phyloP scores from a whole-genome alignment of 2,329 filamentous ascomycete species.

The Colletotrichum caudatum region DNA sequence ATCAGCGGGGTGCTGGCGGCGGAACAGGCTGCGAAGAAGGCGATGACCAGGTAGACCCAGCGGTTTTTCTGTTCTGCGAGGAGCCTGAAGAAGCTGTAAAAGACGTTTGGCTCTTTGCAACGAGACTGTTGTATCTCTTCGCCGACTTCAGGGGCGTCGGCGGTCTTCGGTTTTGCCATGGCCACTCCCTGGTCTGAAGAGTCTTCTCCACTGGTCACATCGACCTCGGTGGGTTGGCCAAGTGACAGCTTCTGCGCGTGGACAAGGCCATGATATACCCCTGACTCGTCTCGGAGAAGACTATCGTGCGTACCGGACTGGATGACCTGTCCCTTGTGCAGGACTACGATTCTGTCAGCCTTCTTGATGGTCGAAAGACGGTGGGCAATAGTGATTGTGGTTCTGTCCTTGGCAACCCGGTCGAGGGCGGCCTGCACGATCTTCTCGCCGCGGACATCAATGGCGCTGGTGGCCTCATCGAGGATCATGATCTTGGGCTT shows the following conservation, averaged over 20 bases:
- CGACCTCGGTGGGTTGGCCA: slow-evolving; percentile 55
- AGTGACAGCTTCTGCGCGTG: slow-evolving; percentile 70
- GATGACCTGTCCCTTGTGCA: slow-evolving; percentile 76
- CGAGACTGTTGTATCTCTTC: slow-evolving; percentile 47
- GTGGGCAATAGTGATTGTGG: slow-evolving; percentile 81
- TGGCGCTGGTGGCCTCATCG: slow-evolving; percentile 81
- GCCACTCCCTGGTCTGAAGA: slow-evolving; percentile 53
- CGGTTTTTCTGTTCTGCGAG: slow-evolving; percentile 66
- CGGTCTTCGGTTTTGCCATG: slow-evolving; percentile 58
- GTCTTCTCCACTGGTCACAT: slow-evolving; percentile 51
- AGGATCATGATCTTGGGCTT: slow-evolving; percentile 78
- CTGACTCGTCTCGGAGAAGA: slow-evolving; percentile 69
- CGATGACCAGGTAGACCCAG: slow-evolving; percentile 63
- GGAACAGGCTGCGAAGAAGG: slow-evolving; percentile 59
- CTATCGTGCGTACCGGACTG: slow-evolving; percentile 83
- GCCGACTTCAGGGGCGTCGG: slow-evolving; percentile 51
- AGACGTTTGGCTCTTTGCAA: slow-evolving; percentile 57
- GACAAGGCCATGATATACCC: slow-evolving; percentile 78
- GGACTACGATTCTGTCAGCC: slow-evolving; percentile 82
- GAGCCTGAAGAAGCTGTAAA: slow-evolving; percentile 67
- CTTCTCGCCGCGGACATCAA: slow-evolving; percentile 65
- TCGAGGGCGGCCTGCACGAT: slow-evolving; percentile 75
- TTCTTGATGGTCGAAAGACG: slow-evolving; percentile 80
- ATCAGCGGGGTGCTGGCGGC: slow-evolving; percentile 62
- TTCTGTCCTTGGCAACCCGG: slow-evolving; percentile 70